Evolutionary conservation across 352 stramenopile genomes (phyloP), one percentile per base, ranked within the genome.

Genomic region (Globisporangium rhizosaccharum): DNA sequence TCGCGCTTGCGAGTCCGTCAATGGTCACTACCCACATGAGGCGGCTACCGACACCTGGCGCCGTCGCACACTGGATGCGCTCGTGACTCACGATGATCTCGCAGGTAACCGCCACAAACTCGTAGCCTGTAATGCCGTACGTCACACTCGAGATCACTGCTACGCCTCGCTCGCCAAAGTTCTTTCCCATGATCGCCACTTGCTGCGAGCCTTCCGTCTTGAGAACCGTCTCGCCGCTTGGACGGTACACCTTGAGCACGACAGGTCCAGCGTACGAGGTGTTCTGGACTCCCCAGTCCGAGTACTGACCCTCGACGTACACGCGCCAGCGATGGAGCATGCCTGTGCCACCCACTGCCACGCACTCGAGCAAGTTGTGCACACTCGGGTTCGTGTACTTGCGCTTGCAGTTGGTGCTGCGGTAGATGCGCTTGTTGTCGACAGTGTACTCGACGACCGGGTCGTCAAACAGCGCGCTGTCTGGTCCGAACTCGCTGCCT

Each of bases 1-100:
- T 71, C 20, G 67, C 66, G 53, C 75, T 87, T 3, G 59, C 65
- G 33, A 80, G 69, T 17, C 66, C 73, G 54, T 87, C 75, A 50
- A 87, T 68, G 12, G 75, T 81, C 0, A 87, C 71, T n/a, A 84
- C 73, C 75, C 77, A 87, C 23, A 67, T 62, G 2, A 87, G 61
- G 0, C 71, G 73, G 57, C 63, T 79, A 0, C 77, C 77, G 0
- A 87, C 77, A 11, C 77, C 77, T 58, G 77, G 59, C 0, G 65
- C 65, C 3, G 77, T 87, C 11, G 57, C 67, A 41, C 77, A 87
- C 0, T 70, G 0, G 20, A 87, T 82, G 12, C 73, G 72, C 51
- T 87, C 77, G 56, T 87, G 67, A 23, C 66, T 68, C 2, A 85
- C 68, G 5, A 83, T 67, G 37, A 87, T 80, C 0, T 58, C 49